phyloP scores from a whole-genome alignment of 2,329 filamentous ascomycete species.

The Fusarium sp. region DNA sequence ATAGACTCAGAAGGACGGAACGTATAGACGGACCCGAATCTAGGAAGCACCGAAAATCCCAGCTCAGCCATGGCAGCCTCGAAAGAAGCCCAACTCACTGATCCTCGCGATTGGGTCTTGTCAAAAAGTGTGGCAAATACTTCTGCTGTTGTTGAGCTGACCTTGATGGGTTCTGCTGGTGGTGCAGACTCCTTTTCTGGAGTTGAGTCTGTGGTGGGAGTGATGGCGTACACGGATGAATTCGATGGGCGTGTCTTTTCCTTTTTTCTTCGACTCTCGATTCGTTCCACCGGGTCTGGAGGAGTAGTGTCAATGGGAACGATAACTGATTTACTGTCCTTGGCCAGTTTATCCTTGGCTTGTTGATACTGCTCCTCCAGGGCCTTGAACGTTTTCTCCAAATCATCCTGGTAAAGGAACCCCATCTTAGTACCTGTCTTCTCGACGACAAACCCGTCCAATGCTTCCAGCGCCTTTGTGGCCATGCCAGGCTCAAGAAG shows the following conservation, averaged over 20 bases:
- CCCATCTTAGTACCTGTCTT: slow-evolving; percentile 58
- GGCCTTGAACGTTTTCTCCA: slow-evolving; percentile 55
- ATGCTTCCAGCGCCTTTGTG: slow-evolving; percentile 50
- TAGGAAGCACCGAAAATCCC: slow-evolving; percentile 57
- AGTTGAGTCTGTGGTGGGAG: neutral
- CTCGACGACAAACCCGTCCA: slow-evolving; percentile 56
- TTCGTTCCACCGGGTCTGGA: slow-evolving; percentile 36
- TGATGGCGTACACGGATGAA: slow-evolving; percentile 53
- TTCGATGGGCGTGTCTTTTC: slow-evolving; percentile 59
- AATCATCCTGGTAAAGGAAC: slow-evolving; percentile 59
- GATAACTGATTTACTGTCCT: slow-evolving; percentile 27
- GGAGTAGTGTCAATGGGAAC: slow-evolving; percentile 33
- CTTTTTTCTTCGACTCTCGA: slow-evolving; percentile 57
- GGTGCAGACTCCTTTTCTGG: neutral
- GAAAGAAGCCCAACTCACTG: slow-evolving; percentile 56
- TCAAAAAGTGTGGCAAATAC: slow-evolving; percentile 56
- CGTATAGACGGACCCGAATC: slow-evolving; percentile 59
- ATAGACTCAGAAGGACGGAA: slow-evolving; percentile 52
- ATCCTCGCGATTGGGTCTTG: slow-evolving; percentile 48
- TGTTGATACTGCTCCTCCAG: slow-evolving; percentile 51
- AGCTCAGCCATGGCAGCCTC: slow-evolving; percentile 58
- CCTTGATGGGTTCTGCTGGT: slow-evolving; percentile 49
- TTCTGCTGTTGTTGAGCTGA: slow-evolving; percentile 54
- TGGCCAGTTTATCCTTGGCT: slow-evolving; percentile 41
- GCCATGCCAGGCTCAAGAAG: slow-evolving; percentile 58